Conservation (phyloP, 352 stramenopile genomes). For the Thalassiosira exigua region DNA sequence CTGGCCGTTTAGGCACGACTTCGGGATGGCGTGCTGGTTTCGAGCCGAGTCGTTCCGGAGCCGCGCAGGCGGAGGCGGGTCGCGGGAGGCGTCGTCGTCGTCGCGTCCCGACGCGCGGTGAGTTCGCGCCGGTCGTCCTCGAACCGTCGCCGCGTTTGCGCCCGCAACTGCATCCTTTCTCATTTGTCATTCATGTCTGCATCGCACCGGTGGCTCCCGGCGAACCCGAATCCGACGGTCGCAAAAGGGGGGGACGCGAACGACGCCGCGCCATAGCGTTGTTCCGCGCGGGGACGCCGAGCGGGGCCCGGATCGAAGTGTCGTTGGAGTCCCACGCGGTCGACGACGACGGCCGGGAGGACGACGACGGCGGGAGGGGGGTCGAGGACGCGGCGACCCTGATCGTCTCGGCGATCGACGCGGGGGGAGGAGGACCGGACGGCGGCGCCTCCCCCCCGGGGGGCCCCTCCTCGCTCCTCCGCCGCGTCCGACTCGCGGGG, state of each 20-base stretch:
- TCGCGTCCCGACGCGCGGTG: too few species aligned
- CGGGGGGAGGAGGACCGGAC: constrained; percentile 5
- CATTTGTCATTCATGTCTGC: too few species aligned
- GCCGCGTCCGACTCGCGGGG: constrained; percentile 53
- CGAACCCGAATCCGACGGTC: too few species aligned
- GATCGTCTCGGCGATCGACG: constrained; percentile 54
- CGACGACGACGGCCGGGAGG: background rate
- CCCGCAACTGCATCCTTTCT: too few species aligned
- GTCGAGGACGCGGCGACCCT: constrained; percentile 45
- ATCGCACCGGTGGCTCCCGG: background rate
- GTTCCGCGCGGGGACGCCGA: constrained; percentile 50
- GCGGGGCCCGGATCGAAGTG: constrained; percentile 70
- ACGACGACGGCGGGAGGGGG: background rate
- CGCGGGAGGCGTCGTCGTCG: too few species aligned
- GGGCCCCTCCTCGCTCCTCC: constrained; percentile 9
- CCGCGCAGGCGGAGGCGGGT: too few species aligned
- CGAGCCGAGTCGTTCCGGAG: constrained; percentile 72
- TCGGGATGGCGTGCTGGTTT: constrained; percentile 83
- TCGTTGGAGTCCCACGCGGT: constrained; percentile 61
- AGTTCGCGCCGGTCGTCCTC: too few species aligned
- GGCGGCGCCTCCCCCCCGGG: background rate
- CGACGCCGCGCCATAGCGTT: constrained; percentile 41
- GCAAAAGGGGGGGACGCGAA: background rate
- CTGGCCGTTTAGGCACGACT: constrained; percentile 84
- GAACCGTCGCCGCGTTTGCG: too few species aligned